A percentile compares a stretch with the other conserved stretches of the same genome.
phyloP scores from a whole-genome alignment of 495 filamentous ascomycete species.

The Xylaria scruposa region DNA sequence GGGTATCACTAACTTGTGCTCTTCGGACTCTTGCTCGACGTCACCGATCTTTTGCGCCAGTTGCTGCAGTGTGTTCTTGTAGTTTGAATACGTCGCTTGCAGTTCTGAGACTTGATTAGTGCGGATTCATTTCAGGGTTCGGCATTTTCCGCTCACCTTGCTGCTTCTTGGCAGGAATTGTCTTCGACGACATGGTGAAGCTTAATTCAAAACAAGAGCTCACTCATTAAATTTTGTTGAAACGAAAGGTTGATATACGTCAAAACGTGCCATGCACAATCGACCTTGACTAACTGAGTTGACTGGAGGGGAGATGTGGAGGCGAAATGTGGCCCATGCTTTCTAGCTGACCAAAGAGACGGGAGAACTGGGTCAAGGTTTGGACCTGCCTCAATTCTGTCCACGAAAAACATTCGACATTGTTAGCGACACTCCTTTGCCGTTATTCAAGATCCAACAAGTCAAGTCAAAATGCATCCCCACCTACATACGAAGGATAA shows the following conservation, averaged over 20 bases:
- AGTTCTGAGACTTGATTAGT: slow-evolving; percentile 68
- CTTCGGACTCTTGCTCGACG: slow-evolving; percentile 94
- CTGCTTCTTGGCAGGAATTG: slow-evolving; percentile 69
- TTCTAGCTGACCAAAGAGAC: slow-evolving; percentile 15
- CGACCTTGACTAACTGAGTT: not conserved
- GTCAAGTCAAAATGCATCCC: slow-evolving; percentile 81
- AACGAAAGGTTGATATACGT: not conserved
- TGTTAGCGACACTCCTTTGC: slow-evolving; percentile 15
- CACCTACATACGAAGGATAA: slow-evolving; percentile 93
- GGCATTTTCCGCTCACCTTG: slow-evolving; percentile 68
- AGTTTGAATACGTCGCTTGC: slow-evolving; percentile 90
- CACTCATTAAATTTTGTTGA: not conserved
- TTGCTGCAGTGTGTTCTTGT: slow-evolving; percentile 93
- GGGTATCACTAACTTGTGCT: slow-evolving; percentile 82
- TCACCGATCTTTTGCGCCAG: slow-evolving; percentile 96
- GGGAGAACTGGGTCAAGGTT: slow-evolving; percentile 5
- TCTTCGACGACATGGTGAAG: slow-evolving; percentile 50
- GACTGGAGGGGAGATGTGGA: slow-evolving; percentile 35
- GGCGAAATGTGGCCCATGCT: slow-evolving; percentile 42
- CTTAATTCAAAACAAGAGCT: not conserved
- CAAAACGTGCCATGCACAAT: slow-evolving; percentile 23
- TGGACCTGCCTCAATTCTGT: slow-evolving; percentile 10
- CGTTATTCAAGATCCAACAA: not conserved
- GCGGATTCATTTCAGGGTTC: slow-evolving; percentile 28
- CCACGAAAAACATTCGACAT: slow-evolving; percentile 23